Evolutionary conservation across 305 asterid species (phyloP).

Genomic region (Fraxinus greggii): DNA sequence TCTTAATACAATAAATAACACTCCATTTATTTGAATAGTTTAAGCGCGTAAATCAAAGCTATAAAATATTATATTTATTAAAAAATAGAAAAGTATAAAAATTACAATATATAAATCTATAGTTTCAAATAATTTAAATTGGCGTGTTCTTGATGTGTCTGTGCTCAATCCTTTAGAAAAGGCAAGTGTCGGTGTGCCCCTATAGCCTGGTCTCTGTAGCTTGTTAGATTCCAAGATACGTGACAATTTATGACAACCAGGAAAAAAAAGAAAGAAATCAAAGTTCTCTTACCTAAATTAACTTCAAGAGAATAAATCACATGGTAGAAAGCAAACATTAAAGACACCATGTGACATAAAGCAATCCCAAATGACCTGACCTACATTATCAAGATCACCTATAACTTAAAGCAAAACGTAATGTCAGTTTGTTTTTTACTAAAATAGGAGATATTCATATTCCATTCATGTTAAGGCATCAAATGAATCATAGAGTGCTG

Average conservation of each 20-base stretch:
- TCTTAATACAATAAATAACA: not conserved
- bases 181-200: not conserved
- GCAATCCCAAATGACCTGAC: not conserved
- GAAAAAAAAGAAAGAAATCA: not conserved
- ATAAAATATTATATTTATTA: too few relatives aligned
- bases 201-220: not conserved
- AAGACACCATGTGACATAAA: not conserved
- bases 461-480: not conserved
- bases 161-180: not conserved
- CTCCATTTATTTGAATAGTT: not conserved
- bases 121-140: not conserved
- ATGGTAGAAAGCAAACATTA: not conserved
- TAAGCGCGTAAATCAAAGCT: not conserved
- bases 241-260: not conserved
- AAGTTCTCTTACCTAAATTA: not conserved
- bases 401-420: not conserved
- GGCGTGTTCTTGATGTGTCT: not conserved
- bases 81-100: not conserved
- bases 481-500: not conserved
- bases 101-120: too few relatives aligned
- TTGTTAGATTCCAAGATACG: not conserved
- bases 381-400: not conserved
- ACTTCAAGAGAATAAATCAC: not conserved
- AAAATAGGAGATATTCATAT: not conserved
- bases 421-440: not conserved